phyloP scores from a whole-genome alignment of 768 basidiomycete species.

The Cystobasidium onofrii region DNA sequence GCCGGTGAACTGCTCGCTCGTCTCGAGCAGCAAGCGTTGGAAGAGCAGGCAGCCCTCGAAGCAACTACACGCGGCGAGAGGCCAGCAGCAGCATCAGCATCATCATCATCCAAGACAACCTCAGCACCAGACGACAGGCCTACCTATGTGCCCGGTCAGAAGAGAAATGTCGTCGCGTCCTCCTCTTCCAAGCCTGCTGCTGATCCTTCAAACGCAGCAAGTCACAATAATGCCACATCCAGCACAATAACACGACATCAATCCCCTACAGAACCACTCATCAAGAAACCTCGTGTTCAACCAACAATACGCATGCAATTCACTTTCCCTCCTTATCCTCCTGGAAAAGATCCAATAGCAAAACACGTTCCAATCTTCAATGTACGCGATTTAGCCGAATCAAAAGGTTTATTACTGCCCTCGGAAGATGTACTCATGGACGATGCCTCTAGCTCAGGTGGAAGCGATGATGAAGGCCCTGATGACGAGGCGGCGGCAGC shows the following conservation, averaged over 20 bases:
- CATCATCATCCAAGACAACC: too few species aligned
- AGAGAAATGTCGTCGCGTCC: background rate
- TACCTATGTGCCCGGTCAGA: background rate
- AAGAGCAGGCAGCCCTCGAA: slow-evolving; percentile 7
- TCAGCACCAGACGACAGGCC: background rate
- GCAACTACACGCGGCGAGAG: background rate
- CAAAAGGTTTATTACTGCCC: slow-evolving; percentile 12
- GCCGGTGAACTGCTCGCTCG: slow-evolving; percentile 8
- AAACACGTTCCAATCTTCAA: slow-evolving; percentile 31
- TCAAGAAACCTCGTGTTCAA: slow-evolving; percentile 15
- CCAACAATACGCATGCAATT: slow-evolving; percentile 31
- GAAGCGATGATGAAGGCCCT: slow-evolving; percentile 12
- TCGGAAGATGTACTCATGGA: background rate
- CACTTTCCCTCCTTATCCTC: background rate
- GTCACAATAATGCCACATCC: background rate
- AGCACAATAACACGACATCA: background rate
- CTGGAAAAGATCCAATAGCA: background rate
- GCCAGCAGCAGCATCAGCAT: background rate
- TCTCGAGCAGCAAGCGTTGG: slow-evolving; percentile 4
- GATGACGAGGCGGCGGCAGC: background rate
- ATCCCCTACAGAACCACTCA: background rate
- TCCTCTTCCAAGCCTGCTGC: background rate
- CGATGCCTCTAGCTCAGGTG: background rate
- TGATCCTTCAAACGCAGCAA: background rate
- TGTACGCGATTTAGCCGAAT: slow-evolving; percentile 11